Evolutionary conservation across 805 yeast genomes (phyloP).

Genomic region (Myxozyma geophila): DNA sequence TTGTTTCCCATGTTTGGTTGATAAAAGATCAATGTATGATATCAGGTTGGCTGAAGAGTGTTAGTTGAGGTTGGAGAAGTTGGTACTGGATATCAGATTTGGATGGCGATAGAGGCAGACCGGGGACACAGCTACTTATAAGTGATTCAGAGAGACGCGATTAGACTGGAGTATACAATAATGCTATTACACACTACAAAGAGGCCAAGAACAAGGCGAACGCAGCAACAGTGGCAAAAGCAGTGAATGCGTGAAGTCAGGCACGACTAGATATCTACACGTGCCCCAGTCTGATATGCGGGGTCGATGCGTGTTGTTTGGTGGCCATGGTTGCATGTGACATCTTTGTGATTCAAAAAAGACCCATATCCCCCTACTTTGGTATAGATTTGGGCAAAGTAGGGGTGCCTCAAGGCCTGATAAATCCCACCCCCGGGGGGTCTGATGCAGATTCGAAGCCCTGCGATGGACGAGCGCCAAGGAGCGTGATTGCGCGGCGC

Average conservation of each 20-base stretch:
- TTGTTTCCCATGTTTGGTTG: conserved; percentile 12
- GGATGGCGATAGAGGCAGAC: too few relatives aligned
- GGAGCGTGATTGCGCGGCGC: conserved; percentile 2
- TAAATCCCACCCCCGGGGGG: background rate
- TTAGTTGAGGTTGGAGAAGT: background rate
- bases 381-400: background rate
- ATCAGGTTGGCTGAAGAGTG: background rate
- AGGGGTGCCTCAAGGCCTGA: background rate
- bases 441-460: background rate
- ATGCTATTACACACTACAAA: too few relatives aligned
- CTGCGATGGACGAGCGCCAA: conserved; percentile 13
- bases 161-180: too few relatives aligned
- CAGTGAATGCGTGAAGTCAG: background rate
- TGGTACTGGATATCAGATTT: background rate
- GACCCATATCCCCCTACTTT: background rate
- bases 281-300: background rate
- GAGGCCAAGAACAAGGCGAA: background rate
- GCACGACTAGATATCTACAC: background rate
- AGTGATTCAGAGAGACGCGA: too few relatives aligned
- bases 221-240: background rate
- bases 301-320: background rate
- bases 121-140: too few relatives aligned
- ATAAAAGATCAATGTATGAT: background rate
- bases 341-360: background rate
- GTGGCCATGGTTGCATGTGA: background rate